These are phyloP conservation scores for Rostrohypoxylon terebratum DNA, from an alignment of 495 filamentous ascomycete species.

Conservation along the genomic window DNA sequence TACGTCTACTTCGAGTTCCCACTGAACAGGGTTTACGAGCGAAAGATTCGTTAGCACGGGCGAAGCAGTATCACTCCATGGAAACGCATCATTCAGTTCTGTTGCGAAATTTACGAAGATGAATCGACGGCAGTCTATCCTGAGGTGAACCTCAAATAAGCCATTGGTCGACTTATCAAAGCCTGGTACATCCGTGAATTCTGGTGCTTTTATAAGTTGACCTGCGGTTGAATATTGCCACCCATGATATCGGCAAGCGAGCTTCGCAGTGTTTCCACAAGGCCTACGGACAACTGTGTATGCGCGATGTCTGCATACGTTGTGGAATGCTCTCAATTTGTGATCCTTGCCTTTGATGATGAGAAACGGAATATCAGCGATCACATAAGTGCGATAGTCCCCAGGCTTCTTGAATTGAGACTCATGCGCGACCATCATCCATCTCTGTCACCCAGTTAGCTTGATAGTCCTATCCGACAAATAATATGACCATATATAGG, in stretches of 20 bases:
- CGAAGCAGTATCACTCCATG: neutral
- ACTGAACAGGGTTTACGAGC: neutral
- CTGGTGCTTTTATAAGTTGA: neutral
- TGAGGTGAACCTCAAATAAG: neutral
- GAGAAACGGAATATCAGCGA: neutral
- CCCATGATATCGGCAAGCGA: neutral
- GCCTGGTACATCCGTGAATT: neutral
- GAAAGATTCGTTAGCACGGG: neutral
- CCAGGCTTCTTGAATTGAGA: neutral
- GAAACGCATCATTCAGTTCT: neutral
- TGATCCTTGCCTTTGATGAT: neutral
- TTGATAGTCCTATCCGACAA: neutral
- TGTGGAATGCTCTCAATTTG: neutral
- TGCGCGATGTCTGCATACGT: neutral
- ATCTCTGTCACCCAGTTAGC: neutral
- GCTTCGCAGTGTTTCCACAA: neutral
- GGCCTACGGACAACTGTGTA: neutral
- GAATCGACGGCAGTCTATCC: neutral
- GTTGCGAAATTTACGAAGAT: neutral
- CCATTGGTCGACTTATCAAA: neutral
- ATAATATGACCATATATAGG: neutral
- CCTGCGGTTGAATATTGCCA: neutral
- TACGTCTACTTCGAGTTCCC: neutral
- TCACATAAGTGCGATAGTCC: neutral
- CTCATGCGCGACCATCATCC: neutral